These are phyloP conservation scores for Mrakia hoshinonis DNA, from an alignment of 768 basidiomycete species.

Conservation along the genomic window DNA sequence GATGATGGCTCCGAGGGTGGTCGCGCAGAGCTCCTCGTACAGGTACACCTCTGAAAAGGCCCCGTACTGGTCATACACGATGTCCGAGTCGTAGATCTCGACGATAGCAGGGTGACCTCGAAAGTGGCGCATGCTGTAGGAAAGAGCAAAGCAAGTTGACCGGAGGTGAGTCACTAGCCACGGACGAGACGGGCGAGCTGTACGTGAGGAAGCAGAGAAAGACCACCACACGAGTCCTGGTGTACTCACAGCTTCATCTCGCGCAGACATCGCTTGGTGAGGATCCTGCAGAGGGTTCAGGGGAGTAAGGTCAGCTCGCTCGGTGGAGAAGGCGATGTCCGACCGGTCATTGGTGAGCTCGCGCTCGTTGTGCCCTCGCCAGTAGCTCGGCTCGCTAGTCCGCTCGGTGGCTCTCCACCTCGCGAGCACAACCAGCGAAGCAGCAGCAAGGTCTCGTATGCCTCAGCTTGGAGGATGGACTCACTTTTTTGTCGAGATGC, in stretches of 20 bases:
- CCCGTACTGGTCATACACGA: not conserved
- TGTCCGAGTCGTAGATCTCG: not conserved
- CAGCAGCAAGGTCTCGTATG: too few relatives aligned
- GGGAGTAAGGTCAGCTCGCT: not conserved
- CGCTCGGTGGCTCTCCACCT: too few relatives aligned
- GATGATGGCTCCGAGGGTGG: conserved; percentile 1
- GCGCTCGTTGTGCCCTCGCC: not conserved
- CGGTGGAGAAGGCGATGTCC: not conserved
- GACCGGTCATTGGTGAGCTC: too few relatives aligned
- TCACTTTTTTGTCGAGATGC: not conserved
- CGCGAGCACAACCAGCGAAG: too few relatives aligned
- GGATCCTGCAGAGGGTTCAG: not conserved
- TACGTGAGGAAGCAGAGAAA: too few relatives aligned
- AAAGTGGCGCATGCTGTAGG: not conserved
- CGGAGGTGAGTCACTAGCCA: too few relatives aligned
- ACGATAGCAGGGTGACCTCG: not conserved
- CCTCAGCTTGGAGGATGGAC: too few relatives aligned
- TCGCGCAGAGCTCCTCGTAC: conserved; percentile 13
- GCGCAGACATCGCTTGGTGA: not conserved
- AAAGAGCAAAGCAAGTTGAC: too few relatives aligned
- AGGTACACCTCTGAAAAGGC: not conserved
- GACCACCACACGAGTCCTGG: too few relatives aligned
- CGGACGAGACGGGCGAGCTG: too few relatives aligned
- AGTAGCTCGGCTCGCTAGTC: too few relatives aligned
- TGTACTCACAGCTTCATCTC: conserved; percentile 18